Evolutionary conservation across 2,329 filamentous ascomycete species (phyloP), one percentile per base, ranked within the genome.

Genomic region (Sodiomyces alkalinus): DNA sequence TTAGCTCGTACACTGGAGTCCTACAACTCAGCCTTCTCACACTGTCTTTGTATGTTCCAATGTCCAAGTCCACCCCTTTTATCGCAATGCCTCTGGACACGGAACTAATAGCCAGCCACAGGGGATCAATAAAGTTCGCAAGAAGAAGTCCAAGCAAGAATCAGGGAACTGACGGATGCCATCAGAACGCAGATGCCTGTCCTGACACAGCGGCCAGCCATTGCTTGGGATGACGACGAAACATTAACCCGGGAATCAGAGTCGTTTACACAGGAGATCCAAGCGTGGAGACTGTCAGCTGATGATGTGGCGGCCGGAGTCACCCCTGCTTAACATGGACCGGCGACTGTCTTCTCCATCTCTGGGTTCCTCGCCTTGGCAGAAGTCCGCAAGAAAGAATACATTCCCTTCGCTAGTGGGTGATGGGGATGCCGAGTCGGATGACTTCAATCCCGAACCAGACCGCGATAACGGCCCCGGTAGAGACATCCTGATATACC

Each of bases 1-100:
- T 48, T 19, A 36, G 20, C 9, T 43, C 42, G 7, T 42, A 44
- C 15, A 43, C 42, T 12, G 37, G 38, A 22, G 27, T 47, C 12
- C 32, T 47, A 7, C 38, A 48, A 10, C 26, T 48, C 7, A 48
- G 45, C 32, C 21, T 47, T 2, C 39, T 31, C 9, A 46, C 41
- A 4, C 25, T 48, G n/a, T 41, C 44, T 5, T 35, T 48, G 26
- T 37, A 14, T 21, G 35, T 28, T n/a, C 4, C n/a, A n/a, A 22
- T 4, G 4, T 10, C 15, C 5, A 4, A 18, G 9, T n/a, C 7
- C 17, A 6, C 4, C 5, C 4, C 4, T 7, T 2, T 10, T n/a
- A n/a, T n/a, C n/a, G n/a, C n/a, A n/a, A n/a, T n/a, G n/a, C n/a
- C 9, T n/a, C 11, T 3, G 17, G 11, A 3, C 11, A 4, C 3